phyloP scores from a whole-genome alignment of 352 stramenopile genomes.

The Pythium guiyangense region DNA sequence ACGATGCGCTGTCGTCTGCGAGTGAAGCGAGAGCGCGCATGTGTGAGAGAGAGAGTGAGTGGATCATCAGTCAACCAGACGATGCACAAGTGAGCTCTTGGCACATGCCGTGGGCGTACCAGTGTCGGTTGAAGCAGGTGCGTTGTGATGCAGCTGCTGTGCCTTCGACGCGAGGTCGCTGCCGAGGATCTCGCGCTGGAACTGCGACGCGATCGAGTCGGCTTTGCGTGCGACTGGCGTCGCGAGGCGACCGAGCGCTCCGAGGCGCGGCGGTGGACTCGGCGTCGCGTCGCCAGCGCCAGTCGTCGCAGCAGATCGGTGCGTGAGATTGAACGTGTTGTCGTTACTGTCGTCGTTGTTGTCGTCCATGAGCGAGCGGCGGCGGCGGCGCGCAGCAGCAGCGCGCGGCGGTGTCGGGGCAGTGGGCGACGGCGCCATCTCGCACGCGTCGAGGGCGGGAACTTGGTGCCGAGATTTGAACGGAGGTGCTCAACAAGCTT shows the following conservation, averaged over 20 bases:
- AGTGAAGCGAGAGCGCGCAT: too few relatives aligned
- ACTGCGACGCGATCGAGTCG: conserved; percentile 51
- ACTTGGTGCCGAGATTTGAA: too few relatives aligned
- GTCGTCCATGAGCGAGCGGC: conserved; percentile 1
- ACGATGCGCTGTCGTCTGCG: conserved; percentile 3
- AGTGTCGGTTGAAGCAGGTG: background rate
- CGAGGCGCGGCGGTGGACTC: conserved; percentile 8
- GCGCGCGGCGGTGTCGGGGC: too few relatives aligned
- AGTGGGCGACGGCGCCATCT: too few relatives aligned
- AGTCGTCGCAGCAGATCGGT: background rate
- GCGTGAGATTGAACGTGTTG: too few relatives aligned
- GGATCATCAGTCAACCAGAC: too few relatives aligned
- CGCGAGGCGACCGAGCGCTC: conserved; percentile 19
- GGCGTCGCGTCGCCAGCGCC: background rate
- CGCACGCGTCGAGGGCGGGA: too few relatives aligned
- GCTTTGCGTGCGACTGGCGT: conserved; percentile 19
- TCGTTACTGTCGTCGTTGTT: background rate
- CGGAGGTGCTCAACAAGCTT: too few relatives aligned
- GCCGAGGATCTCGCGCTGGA: conserved; percentile 62
- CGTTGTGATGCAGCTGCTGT: background rate
- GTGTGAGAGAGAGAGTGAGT: too few relatives aligned
- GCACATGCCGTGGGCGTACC: background rate
- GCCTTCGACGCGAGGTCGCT: conserved; percentile 8
- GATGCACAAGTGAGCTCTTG: background rate
- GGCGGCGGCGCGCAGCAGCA: too few relatives aligned